Conservation (phyloP, 2,329 filamentous ascomycete species). For the Fusarium sp. region DNA sequence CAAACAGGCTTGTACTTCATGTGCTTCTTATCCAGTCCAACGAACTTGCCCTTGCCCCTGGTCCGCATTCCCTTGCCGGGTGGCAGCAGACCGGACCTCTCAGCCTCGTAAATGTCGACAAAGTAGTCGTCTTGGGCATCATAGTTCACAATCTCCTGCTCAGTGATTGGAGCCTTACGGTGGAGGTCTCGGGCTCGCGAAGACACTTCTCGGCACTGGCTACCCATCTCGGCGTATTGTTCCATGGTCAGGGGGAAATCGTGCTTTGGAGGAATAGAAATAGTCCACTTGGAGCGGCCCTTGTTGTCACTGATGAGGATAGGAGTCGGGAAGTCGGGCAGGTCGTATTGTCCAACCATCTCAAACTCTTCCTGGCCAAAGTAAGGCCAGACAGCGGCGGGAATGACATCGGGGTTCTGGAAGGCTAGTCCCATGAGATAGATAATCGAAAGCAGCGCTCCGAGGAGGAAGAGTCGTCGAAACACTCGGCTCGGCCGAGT, state of each 20-base stretch:
- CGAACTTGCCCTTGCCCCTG: constrained; percentile 57
- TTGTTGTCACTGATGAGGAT: constrained; percentile 75
- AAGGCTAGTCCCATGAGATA: constrained; percentile 57
- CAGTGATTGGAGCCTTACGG: constrained; percentile 52
- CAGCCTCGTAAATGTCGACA: constrained; percentile 80
- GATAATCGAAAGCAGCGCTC: constrained; percentile 61
- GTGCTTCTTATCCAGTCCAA: constrained; percentile 60
- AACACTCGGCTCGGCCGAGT: constrained; percentile 69
- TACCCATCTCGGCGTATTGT: constrained; percentile 78
- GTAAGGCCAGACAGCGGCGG: constrained; percentile 54
- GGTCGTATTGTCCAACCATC: constrained; percentile 72
- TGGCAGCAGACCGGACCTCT: constrained; percentile 70
- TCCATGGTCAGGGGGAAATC: constrained; percentile 74
- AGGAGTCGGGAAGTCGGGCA: constrained; percentile 80
- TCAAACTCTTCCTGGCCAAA: constrained; percentile 68
- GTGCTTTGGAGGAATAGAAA: constrained; percentile 77
- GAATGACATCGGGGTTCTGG: constrained; percentile 44
- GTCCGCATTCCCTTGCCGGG: constrained; percentile 52
- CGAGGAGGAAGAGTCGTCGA: constrained; percentile 66
- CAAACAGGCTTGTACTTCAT: constrained; percentile 69
- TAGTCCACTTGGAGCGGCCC: constrained; percentile 80
- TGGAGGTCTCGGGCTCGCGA: constrained; percentile 64
- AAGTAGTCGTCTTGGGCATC: constrained; percentile 76
- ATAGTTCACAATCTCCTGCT: constrained; percentile 63
- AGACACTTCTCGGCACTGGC: constrained; percentile 74